These are phyloP conservation scores for Leishmania lainsoni DNA, from an alignment of 208 protist genomes.

Conservation along the genomic window DNA sequence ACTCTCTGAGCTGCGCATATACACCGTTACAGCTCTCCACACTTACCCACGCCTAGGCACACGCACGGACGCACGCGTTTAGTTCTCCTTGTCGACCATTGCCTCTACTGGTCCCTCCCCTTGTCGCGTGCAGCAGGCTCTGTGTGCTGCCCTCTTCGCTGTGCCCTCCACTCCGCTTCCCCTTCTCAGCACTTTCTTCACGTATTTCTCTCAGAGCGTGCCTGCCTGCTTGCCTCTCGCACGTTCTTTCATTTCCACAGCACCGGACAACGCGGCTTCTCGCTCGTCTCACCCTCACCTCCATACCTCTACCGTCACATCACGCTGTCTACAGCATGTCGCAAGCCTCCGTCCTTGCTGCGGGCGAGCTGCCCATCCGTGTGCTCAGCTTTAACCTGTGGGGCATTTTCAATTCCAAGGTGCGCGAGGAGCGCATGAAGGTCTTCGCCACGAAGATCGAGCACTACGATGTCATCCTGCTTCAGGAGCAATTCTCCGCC, in stretches of 20 bases:
- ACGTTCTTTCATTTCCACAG: not conserved
- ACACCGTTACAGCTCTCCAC: not conserved
- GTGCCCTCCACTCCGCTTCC: not conserved
- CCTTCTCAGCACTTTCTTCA: not conserved
- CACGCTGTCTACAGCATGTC: slow-evolving; percentile 5
- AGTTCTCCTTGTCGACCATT: too few species aligned
- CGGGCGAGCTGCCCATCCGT: slow-evolving; percentile 39
- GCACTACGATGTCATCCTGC: slow-evolving; percentile 82
- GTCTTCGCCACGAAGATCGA: slow-evolving; percentile 78
- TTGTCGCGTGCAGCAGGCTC: not conserved
- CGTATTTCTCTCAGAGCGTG: not conserved
- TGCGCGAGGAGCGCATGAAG: slow-evolving; percentile 72
- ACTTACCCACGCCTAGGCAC: not conserved
- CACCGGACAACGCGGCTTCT: not conserved
- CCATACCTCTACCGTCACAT: not conserved
- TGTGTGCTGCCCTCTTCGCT: not conserved
- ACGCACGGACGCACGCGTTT: not conserved
- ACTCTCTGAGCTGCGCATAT: not conserved
- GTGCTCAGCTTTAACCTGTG: slow-evolving; percentile 89
- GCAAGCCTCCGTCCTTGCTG: not conserved
- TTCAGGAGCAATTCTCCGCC: slow-evolving; percentile 86
- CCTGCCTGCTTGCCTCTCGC: not conserved
- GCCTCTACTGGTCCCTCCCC: not conserved
- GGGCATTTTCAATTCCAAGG: slow-evolving; percentile 92
- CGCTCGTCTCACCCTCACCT: too few species aligned